These are phyloP conservation scores for Akanthomyces dipterigenus DNA, from an alignment of 2,329 filamentous ascomycete species.

Conservation along the genomic window DNA sequence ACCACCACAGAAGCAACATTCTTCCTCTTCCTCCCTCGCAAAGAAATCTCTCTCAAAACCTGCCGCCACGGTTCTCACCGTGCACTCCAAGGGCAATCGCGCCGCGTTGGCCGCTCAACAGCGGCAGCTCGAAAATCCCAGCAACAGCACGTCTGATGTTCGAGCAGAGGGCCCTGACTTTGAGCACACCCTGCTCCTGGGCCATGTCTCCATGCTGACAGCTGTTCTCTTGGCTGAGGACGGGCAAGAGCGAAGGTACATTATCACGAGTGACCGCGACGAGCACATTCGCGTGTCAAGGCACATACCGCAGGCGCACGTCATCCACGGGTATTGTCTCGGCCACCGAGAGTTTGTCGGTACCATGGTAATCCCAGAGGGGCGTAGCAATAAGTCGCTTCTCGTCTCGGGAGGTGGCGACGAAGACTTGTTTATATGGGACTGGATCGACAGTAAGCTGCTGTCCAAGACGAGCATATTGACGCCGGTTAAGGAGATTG, in stretches of 20 bases:
- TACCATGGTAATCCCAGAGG: conserved; percentile 59
- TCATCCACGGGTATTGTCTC: conserved; percentile 85
- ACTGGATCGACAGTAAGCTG: conserved; percentile 59
- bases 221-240: conserved; percentile 53
- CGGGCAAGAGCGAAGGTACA: conserved; percentile 35
- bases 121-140: conserved; percentile 32
- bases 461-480: conserved; percentile 49
- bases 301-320: conserved; percentile 71
- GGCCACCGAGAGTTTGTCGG: conserved; percentile 83
- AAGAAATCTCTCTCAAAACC: conserved; percentile 31
- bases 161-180: conserved; percentile 46
- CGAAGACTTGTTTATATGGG: conserved; percentile 69
- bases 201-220: conserved; percentile 93
- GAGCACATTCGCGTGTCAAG: conserved; percentile 83
- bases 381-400: conserved; percentile 39
- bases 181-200: conserved; percentile 71
- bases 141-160: conserved; percentile 14
- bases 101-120: conserved; percentile 54
- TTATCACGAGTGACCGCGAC: conserved; percentile 51
- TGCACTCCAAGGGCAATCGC: conserved; percentile 58
- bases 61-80: conserved; percentile 51
- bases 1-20: conserved; percentile 17
- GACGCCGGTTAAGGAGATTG: conserved; percentile 31
- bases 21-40: conserved; percentile 14
- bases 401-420: conserved; percentile 88